Base-by-base conservation (phyloP, 176 grass and related monocot species). In the Coix lacrymajobi region DNA sequence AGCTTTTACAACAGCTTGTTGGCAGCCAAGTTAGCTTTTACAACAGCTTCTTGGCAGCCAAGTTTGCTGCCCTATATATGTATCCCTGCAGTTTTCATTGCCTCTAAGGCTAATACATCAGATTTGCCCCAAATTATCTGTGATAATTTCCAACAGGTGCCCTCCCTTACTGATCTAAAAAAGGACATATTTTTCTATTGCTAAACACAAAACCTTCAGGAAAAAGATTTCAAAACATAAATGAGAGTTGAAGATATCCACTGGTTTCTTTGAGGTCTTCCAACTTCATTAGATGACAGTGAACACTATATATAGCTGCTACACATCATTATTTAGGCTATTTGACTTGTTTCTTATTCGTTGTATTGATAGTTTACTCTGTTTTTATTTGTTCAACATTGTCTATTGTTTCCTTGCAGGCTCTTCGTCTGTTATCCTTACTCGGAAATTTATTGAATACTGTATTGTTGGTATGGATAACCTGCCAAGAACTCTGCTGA, bases 401-500 rank as follows among this genome's bases (percentile, higher is more conserved):
- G 62, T 17, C 7, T 61, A 40, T 4, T 77, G 12, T 83, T 85
- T 61, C 30, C 32, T 26, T 83, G 77, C 90, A 98, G 96, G 96
- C 30, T 93, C 89, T 73, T 78, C 93, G 1, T 93, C 96, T 41
- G 83, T 98, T 70, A 93, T 98, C 75, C 91, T 98, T 82, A 90
- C 92, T 54, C 89, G 93, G 45, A 93, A 92, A 72, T 93, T 98
- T 58, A 43, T 89, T 2, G 89, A 98, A 36, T 92, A 95, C n/a
- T 93, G 90, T 77, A 92, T 95, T 37, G 14, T 89, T 1, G 93
- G 91, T 77, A 83, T 81, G 28, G 87, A 95, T 56, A 98, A 95
- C 88, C 85, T 98, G 32, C 93, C 96, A 34, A 88, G 96, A 90
- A 95, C 81, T 73, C 80, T 95, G 76, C 83, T 98, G 71, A 93